Conservation (phyloP, 306 rosid genomes). For the Delonix regia region DNA sequence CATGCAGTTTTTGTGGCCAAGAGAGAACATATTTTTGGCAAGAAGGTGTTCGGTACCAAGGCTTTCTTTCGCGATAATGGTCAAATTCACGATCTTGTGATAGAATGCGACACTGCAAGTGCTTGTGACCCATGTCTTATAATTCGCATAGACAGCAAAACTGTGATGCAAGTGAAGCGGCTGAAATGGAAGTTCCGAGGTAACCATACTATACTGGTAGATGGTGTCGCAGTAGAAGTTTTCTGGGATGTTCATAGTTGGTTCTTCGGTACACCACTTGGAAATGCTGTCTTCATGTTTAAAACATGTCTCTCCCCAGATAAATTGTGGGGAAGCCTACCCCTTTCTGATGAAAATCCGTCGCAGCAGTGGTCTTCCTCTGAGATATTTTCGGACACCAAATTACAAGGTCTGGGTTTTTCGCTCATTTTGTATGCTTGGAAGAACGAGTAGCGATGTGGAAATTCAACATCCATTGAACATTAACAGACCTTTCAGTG, state of each 20-base stretch:
- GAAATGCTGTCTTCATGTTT: conserved; percentile 91
- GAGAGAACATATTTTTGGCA: conserved; percentile 85
- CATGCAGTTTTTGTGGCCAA: conserved; percentile 69
- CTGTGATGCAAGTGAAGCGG: conserved; percentile 83
- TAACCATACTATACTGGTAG: conserved; percentile 77
- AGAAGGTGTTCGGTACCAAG: conserved; percentile 68
- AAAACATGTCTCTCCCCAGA: conserved; percentile 66
- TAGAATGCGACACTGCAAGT: conserved; percentile 76
- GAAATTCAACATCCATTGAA: conserved; percentile 42
- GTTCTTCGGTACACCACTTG: conserved; percentile 74
- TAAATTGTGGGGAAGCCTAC: conserved; percentile 67
- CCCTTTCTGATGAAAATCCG: conserved; percentile 58
- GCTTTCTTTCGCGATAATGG: conserved; percentile 78
- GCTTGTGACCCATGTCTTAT: conserved; percentile 62
- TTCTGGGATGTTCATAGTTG: conserved; percentile 97
- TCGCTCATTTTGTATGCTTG: conserved; percentile 83
- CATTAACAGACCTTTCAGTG: conserved; percentile 60
- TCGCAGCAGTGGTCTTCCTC: conserved; percentile 80
- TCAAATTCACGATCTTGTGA: conserved; percentile 73
- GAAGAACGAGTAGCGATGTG: conserved; percentile 68
- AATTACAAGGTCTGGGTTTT: conserved; percentile 66
- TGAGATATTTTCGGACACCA: conserved; percentile 76
- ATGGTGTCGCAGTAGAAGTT: conserved; percentile 84
- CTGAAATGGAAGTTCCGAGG: conserved; percentile 92
- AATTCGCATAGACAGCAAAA: conserved; percentile 79